A percentile compares a stretch with the other conserved stretches of the same genome.
These are phyloP conservation scores for Earliella scabrosa DNA, from an alignment of 1,284 basidiomycete genomes.

Conservation along the genomic window DNA sequence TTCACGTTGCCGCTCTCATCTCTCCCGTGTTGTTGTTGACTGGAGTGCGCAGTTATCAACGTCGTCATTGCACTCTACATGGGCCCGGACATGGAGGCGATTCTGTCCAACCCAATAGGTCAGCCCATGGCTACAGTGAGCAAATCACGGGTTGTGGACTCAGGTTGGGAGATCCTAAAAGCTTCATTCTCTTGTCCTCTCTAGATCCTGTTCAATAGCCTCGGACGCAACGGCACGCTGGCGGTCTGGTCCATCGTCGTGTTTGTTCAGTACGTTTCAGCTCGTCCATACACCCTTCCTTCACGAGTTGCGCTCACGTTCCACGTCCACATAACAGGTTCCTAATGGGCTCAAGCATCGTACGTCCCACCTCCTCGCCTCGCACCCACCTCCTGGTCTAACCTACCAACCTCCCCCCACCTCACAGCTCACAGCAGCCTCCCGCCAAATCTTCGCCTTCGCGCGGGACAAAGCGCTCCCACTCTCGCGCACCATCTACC, in stretches of 20 bases:
- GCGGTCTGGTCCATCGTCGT: constrained; percentile 51
- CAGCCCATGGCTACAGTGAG: constrained; percentile 65
- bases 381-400: neutral
- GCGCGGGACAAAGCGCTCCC: constrained; percentile 72
- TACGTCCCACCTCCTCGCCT: constrained; percentile 28
- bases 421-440: constrained; percentile 28
- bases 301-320: neutral
- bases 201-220: constrained; percentile 66
- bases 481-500: constrained; percentile 67
- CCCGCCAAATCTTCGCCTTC: constrained; percentile 68
- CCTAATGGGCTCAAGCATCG: constrained; percentile 76
- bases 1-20: too few relatives aligned
- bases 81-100: constrained; percentile 58
- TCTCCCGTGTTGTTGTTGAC: neutral
- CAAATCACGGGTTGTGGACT: too few relatives aligned
- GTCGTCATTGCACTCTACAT: constrained; percentile 61
- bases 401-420: neutral
- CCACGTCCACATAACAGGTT: constrained; percentile 43
- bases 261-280: constrained; percentile 22
- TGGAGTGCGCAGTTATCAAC: constrained; percentile 50
- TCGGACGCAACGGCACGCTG: constrained; percentile 60
- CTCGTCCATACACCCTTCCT: neutral
- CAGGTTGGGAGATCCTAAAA: too few relatives aligned
- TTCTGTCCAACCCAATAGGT: constrained; percentile 60
- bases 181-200: constrained; percentile 2